phyloP scores from a whole-genome alignment of 345 rosid species.

The Pistacia vera region DNA sequence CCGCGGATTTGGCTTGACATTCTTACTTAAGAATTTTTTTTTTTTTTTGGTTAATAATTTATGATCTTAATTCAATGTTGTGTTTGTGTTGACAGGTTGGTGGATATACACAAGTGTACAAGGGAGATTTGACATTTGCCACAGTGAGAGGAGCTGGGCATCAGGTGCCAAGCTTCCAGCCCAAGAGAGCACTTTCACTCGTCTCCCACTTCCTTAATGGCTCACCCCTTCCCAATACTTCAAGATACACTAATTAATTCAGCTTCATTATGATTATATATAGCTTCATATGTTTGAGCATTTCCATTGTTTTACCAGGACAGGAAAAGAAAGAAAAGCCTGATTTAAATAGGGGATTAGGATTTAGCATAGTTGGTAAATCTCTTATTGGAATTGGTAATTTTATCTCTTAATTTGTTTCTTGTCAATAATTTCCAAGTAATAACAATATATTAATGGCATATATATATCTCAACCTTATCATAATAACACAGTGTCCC shows the following conservation, averaged over 20 bases:
- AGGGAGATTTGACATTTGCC: constrained; percentile 69
- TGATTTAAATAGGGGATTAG: background rate
- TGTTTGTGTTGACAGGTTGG: constrained; percentile 47
- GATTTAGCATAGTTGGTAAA: background rate
- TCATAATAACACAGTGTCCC: too few relatives aligned
- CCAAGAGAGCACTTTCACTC: constrained; percentile 71
- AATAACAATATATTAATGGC: background rate
- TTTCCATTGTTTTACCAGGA: constrained; percentile 12
- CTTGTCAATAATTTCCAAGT: background rate
- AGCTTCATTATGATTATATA: background rate
- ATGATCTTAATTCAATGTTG: background rate
- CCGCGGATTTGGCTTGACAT: too few relatives aligned
- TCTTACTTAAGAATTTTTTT: too few relatives aligned
- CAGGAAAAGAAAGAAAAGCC: background rate
- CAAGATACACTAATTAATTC: constrained; percentile 25
- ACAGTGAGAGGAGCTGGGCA: constrained; percentile 94
- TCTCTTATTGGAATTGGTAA: background rate
- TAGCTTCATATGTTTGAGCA: background rate
- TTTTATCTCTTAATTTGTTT: background rate
- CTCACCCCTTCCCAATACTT: constrained; percentile 66
- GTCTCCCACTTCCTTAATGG: constrained; percentile 63
- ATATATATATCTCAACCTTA: too few relatives aligned
- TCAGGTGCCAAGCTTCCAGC: constrained; percentile 88
- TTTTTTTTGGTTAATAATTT: too few relatives aligned
- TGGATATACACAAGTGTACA: constrained; percentile 74